Percentiles rank a stretch among this genome's conserved stretches.
These are phyloP conservation scores for Nicotiana rustica DNA, from an alignment of 305 asterid species.

Conservation along the genomic window DNA sequence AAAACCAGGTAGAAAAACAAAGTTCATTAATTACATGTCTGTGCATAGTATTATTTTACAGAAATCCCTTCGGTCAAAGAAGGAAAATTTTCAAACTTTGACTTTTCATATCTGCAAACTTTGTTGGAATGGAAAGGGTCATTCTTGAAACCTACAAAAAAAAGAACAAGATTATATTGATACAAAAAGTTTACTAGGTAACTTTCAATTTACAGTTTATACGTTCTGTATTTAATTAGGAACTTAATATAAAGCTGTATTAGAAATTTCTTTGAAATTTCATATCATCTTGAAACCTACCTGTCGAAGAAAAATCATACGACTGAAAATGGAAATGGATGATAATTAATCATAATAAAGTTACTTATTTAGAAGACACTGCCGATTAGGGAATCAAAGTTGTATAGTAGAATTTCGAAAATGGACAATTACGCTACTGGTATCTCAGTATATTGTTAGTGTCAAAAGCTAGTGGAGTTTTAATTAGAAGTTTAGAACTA, in stretches of 20 bases:
- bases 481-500: too few species aligned
- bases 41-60: not conserved
- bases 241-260: not conserved
- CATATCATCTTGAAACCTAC: not conserved
- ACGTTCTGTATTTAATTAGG: not conserved
- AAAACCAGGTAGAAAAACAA: not conserved
- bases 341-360: not conserved
- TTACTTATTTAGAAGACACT: not conserved
- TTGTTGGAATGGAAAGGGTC: constrained; percentile 21
- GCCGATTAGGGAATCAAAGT: not conserved
- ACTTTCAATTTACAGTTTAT: too few species aligned
- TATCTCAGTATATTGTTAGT: not conserved
- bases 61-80: not conserved
- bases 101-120: constrained; percentile 7
- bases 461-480: too few species aligned
- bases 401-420: not conserved
- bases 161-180: not conserved
- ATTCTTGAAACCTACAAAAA: not conserved
- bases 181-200: not conserved
- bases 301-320: not conserved
- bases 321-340: not conserved
- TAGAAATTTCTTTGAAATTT: not conserved
- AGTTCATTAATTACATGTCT: not conserved
- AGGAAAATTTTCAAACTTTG: not conserved
- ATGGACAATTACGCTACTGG: not conserved